Base-by-base conservation (phyloP, 345 rosid species). In the Eucalyptus polyanthemos region DNA sequence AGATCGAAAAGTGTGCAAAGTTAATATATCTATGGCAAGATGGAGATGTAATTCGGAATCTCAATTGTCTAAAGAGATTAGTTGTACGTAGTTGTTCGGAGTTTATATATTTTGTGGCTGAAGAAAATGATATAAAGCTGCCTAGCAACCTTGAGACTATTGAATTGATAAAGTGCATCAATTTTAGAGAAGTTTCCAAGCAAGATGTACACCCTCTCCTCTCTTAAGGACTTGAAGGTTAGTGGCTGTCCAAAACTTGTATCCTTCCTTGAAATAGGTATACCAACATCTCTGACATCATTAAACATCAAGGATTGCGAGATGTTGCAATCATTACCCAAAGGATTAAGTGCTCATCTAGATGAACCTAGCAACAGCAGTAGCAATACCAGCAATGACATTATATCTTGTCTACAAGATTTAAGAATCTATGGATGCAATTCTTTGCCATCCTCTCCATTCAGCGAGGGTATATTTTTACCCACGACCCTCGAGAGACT, bases 1-100 rank as follows among this genome's bases (percentile, higher is more conserved):
- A 6, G 42, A 69, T 69, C 0, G 0, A 0, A 1, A 3, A 1
- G 3, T 69, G 80, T 69, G 0, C 2, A 4, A 0, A 34, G 22
- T 69, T 69, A 9, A 31, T 5, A 1, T 17, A 17, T 40, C 2
- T 69, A 1, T 69, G 80, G 80, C 42, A 69, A 31, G 80, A 69
- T 0, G 6, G 1, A 9, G 80, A 31, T 34, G 24, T 4, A 8
- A 34, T 69, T 31, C 2, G 0, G 4, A 34, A 16, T 16, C 44
- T 69, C 11, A 0, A 11, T 15, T 69, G 24, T 69, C 0, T 69
- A 1, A 69, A 69, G 13, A 17, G 42, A 2, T 17, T 69, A 17
- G 12, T 34, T 1, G 0, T 86, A 21, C 0, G 3, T 2, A 49
- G 3, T 19, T 86, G 87, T 86, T 7, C 6, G 0, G 22, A 44